phyloP scores from a whole-genome alignment of 345 rosid species.

The Salix dunnii region DNA sequence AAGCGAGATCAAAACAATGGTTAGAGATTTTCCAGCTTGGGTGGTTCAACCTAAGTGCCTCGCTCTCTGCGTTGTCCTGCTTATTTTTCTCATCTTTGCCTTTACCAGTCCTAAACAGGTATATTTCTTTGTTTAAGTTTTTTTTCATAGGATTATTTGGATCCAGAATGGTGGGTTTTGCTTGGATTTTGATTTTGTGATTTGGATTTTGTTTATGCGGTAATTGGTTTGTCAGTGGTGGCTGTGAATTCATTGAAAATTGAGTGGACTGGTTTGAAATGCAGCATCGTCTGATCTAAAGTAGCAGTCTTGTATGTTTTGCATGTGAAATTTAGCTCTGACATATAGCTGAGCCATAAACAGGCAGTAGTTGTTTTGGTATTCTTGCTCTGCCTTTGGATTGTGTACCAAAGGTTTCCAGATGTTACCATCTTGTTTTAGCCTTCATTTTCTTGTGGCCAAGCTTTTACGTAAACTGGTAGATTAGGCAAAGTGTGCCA shows the following conservation, averaged over 20 bases:
- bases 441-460: neutral
- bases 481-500: neutral
- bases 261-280: neutral
- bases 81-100: constrained; percentile 52
- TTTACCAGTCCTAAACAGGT: constrained; percentile 46
- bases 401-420: neutral
- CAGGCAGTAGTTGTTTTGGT: neutral
- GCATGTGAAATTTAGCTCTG: no score
- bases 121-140: neutral
- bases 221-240: neutral
- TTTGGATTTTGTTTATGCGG: neutral
- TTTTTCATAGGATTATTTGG: neutral
- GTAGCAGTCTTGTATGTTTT: no score
- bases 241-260: neutral
- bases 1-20: constrained; percentile 31
- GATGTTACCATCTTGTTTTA: neutral
- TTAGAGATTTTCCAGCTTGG: constrained; percentile 59
- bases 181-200: constrained; percentile 4
- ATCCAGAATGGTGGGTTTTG: constrained; percentile 8
- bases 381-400: neutral
- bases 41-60: constrained; percentile 57
- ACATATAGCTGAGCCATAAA: no score
- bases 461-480: neutral
- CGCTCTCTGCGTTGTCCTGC: constrained; percentile 42
- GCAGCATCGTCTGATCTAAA: no score